These are phyloP conservation scores for Camelina laxa DNA, from an alignment of 345 rosid species.

Conservation along the genomic window DNA sequence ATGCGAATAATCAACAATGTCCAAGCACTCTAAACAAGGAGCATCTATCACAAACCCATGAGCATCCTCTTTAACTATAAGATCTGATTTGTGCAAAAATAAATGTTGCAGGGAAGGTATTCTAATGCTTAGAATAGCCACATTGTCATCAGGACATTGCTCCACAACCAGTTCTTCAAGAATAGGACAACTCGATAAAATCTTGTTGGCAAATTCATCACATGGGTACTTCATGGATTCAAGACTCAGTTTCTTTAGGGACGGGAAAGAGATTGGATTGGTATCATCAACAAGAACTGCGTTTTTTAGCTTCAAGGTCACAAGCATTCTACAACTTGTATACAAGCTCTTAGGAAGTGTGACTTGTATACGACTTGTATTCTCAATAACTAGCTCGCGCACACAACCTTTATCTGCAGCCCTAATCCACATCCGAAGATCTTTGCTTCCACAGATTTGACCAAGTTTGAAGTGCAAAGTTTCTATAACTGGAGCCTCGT, in stretches of 20 bases:
- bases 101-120: conserved; percentile 16
- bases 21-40: conserved; percentile 17
- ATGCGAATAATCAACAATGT: neutral
- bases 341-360: conserved; percentile 20
- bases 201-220: conserved; percentile 6
- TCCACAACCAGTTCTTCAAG: conserved; percentile 24
- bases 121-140: neutral
- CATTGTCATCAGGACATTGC: neutral
- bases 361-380: no score
- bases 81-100: neutral
- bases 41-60: conserved; percentile 28
- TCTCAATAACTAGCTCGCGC: conserved; percentile 4
- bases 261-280: conserved; percentile 1
- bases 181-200: conserved; percentile 31
- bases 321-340: conserved; percentile 3
- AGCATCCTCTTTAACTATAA: neutral
- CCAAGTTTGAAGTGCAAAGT: conserved; percentile 19
- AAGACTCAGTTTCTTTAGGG: conserved; percentile 19
- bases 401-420: neutral
- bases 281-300: conserved; percentile 4
- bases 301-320: conserved; percentile 13
- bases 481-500: conserved; percentile 10
- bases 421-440: conserved; percentile 6
- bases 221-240: neutral
- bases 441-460: neutral